Conservation (phyloP, 768 basidiomycete genomes). For the Naganishia antarctica region DNA sequence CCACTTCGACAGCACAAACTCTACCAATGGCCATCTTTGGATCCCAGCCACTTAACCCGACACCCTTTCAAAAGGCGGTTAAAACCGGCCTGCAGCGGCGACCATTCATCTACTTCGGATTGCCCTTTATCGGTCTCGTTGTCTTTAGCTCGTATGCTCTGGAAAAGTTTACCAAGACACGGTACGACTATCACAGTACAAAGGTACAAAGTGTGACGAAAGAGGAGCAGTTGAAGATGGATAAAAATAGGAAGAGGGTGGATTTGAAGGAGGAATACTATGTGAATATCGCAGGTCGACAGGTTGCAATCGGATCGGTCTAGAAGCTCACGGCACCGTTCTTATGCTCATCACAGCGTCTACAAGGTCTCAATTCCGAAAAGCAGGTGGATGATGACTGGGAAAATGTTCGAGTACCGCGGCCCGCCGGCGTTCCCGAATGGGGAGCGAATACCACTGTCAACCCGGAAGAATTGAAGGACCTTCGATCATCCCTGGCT, state of each 20-base stretch:
- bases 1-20: not conserved
- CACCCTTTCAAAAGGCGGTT: slow-evolving; percentile 28
- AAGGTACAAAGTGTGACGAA: slow-evolving; percentile 67
- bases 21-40: slow-evolving; percentile 29
- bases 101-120: slow-evolving; percentile 62
- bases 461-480: slow-evolving; percentile 31
- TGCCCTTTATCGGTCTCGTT: slow-evolving; percentile 79
- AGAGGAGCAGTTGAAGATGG: slow-evolving; percentile 71
- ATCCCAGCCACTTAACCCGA: slow-evolving; percentile 35
- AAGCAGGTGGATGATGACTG: slow-evolving; percentile 55
- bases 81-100: slow-evolving; percentile 33
- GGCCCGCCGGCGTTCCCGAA: slow-evolving; percentile 83
- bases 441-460: slow-evolving; percentile 61
- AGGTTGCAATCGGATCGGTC: not conserved
- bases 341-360: slow-evolving; percentile 8
- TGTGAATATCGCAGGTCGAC: slow-evolving; percentile 56
- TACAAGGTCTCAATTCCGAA: slow-evolving; percentile 25
- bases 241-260: slow-evolving; percentile 68
- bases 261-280: slow-evolving; percentile 95
- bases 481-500: not conserved
- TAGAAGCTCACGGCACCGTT: not conserved
- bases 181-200: slow-evolving; percentile 81
- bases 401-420: slow-evolving; percentile 77
- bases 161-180: slow-evolving; percentile 75
- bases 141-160: slow-evolving; percentile 82